Percentiles rank a stretch among this genome's conserved stretches.
These are phyloP conservation scores for Fraxinus dipetala DNA, from an alignment of 305 asterid species.

Conservation along the genomic window DNA sequence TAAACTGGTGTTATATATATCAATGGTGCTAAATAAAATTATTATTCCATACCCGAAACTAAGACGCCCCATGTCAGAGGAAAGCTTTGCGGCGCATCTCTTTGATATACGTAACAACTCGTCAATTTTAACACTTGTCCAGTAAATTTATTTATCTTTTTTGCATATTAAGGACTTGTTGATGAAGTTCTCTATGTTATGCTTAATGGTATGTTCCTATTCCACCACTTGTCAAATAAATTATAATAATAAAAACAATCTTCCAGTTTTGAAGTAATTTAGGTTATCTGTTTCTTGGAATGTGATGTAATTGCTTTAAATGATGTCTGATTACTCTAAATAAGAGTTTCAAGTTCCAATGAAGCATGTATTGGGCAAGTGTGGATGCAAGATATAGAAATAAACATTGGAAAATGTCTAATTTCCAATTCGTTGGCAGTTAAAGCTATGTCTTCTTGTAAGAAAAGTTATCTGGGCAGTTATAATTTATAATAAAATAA, in stretches of 20 bases:
- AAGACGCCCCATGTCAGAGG: no score
- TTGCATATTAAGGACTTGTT: not conserved
- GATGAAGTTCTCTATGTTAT: not conserved
- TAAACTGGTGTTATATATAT: no score
- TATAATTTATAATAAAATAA: constrained; percentile 23
- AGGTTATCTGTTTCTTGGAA: not conserved
- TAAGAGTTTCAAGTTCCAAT: constrained; percentile 49
- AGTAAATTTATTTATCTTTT: not conserved
- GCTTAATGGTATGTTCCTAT: not conserved
- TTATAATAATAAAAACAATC: not conserved
- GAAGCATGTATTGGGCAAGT: constrained; percentile 32
- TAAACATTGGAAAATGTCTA: constrained; percentile 43
- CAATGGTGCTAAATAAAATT: no score
- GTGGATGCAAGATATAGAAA: constrained; percentile 35
- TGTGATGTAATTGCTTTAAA: not conserved
- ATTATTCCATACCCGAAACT: no score
- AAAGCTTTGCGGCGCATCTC: no score
- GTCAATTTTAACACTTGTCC: not conserved
- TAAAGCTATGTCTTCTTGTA: constrained; percentile 23
- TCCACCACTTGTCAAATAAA: not conserved
- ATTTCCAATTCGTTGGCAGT: constrained; percentile 31
- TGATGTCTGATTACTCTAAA: constrained; percentile 15
- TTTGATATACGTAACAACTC: no score
- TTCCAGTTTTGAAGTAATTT: not conserved
- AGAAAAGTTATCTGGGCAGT: constrained; percentile 16